Base-by-base conservation (phyloP, 495 filamentous ascomycete genomes). In the Antarctomyces pellizariae region DNA sequence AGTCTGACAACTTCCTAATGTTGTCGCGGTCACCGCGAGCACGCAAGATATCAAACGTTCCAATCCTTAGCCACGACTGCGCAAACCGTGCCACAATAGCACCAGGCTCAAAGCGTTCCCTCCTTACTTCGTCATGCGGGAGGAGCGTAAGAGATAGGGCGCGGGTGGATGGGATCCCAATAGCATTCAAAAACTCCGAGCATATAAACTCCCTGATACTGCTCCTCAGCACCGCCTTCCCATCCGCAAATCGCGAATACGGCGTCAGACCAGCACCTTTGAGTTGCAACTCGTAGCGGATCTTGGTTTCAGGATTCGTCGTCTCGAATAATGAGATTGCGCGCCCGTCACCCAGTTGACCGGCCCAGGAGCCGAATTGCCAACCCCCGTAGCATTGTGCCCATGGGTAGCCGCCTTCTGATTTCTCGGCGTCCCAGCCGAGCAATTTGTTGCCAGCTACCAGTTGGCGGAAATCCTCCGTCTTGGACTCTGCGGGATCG, bases 191-290 rank as follows among this genome's bases (percentile, higher is more conserved):
- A 20, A 61, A 62, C 55, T 97, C 86, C 25, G 72, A 82, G 13
- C 91, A 80, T 18, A 97, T 44, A 36, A 80, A 97, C 57, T 97
- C 86, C 18, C 86, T 65, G 32, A 97, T 89, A 41, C 75, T 84
- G 15, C 72, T 82, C 24, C 86, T 54, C 12, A 97, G 56, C 7
- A 95, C 86, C 2, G 86, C 86, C 42, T 86, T 84, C 15, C 86
- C 86, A 49, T 97, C 86, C n/a, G 86, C 86, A 38, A 95, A 97
- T 7, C 86, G 72, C 12, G 76, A 86, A 46, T 95, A 97, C 0
- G 86, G 86, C 2, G 86, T 97, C 36, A 67, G 54, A 2, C 86
- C 86, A 14, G 86, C 84, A 13, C 86, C 86, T 49, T 90, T 97
- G 25, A 97, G 58, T 42, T 93, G 86, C 5, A 95, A 43, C 47